These are phyloP conservation scores for Botrytis tulipae DNA, from an alignment of 2,329 filamentous ascomycete species.

Conservation along the genomic window DNA sequence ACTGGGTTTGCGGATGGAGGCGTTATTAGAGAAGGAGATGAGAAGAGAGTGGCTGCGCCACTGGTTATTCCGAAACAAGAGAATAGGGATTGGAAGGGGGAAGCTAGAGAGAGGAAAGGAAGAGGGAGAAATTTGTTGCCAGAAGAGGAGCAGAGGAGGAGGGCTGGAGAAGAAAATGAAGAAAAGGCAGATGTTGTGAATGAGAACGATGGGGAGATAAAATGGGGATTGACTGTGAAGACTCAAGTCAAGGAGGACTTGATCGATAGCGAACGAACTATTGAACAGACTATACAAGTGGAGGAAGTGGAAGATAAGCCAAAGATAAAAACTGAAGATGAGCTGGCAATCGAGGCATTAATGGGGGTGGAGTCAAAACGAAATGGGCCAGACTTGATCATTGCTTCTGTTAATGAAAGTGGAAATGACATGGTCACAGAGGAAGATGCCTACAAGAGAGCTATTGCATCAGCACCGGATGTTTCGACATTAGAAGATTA, in stretches of 20 bases:
- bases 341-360: conserved; percentile 68
- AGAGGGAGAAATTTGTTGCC: conserved; percentile 57
- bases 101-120: conserved; percentile 46
- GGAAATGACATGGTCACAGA: conserved; percentile 47
- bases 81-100: conserved; percentile 63
- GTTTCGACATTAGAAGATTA: conserved; percentile 80
- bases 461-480: conserved; percentile 71
- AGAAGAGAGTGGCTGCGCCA: conserved; percentile 33
- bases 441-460: conserved; percentile 65
- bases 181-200: conserved; percentile 42
- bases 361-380: conserved; percentile 53
- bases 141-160: conserved; percentile 50
- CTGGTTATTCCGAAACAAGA: conserved; percentile 57
- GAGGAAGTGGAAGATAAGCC: conserved; percentile 33
- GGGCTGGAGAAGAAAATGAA: conserved; percentile 37
- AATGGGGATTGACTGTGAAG: conserved; percentile 51
- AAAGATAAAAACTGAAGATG: conserved; percentile 48
- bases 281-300: conserved; percentile 20
- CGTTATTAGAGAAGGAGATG: conserved; percentile 41
- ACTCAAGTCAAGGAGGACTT: conserved; percentile 40
- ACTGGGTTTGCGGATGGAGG: conserved; percentile 52
- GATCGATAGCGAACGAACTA: conserved; percentile 27
- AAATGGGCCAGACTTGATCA: conserved; percentile 51
- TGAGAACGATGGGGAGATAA: conserved; percentile 40
- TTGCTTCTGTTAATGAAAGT: conserved; percentile 41